Conservation (phyloP, 768 basidiomycete species). For the Pisolithus marmoratus region DNA sequence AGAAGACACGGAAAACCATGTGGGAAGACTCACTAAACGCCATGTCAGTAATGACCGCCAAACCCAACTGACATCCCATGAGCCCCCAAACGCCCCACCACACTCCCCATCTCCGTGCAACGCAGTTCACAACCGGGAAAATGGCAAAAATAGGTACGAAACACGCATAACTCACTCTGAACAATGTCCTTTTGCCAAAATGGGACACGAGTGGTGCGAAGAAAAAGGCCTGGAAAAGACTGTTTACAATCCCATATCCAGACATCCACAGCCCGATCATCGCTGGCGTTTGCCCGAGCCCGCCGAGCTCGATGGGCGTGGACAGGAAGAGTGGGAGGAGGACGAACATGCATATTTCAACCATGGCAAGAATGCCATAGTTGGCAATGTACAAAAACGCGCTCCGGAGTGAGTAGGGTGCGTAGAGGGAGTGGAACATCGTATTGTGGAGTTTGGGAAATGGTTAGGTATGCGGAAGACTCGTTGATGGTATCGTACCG, state of each 20-base stretch:
- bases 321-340: constrained; percentile 36
- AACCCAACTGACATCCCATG: neutral
- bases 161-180: constrained; percentile 9
- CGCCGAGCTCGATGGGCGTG: constrained; percentile 35
- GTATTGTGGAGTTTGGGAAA: neutral
- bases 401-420: constrained; percentile 27
- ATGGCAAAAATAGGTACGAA: constrained; percentile 12
- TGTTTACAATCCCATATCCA: constrained; percentile 31
- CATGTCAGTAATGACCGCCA: neutral
- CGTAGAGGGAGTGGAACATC: constrained; percentile 38
- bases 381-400: constrained; percentile 30
- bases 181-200: constrained; percentile 23
- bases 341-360: constrained; percentile 34
- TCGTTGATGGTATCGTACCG: neutral
- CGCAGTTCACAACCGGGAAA: constrained; percentile 26
- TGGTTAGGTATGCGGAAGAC: neutral
- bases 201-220: constrained; percentile 32
- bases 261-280: constrained; percentile 35
- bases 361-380: constrained; percentile 28
- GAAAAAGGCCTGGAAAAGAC: constrained; percentile 33
- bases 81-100: neutral
- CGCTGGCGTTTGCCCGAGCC: constrained; percentile 31
- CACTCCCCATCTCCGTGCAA: neutral
- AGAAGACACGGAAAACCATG: neutral
- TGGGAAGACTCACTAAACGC: neutral